phyloP scores from a whole-genome alignment of 140 eudicot species.

The Senecio squalidus region DNA sequence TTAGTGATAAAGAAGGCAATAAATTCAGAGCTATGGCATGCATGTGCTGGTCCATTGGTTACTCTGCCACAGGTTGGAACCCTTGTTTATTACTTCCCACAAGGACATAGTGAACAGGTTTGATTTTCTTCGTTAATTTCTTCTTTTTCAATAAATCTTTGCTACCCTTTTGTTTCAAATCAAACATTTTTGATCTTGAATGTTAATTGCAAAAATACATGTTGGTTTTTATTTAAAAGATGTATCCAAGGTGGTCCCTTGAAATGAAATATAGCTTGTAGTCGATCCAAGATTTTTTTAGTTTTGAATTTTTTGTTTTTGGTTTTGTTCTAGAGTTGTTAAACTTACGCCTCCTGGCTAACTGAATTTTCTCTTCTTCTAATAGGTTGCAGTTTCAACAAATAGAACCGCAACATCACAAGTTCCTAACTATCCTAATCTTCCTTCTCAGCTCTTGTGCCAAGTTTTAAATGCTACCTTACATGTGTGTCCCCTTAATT shows the following conservation, averaged over 20 bases:
- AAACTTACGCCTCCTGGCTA: background rate
- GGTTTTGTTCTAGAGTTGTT: background rate
- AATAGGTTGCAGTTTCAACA: constrained; percentile 95
- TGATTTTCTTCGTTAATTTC: constrained; percentile 15
- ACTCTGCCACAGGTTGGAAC: constrained; percentile 93
- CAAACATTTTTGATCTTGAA: constrained; percentile 3
- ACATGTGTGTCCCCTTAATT: constrained; percentile 51
- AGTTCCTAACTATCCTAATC: constrained; percentile 93
- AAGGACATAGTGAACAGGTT: constrained; percentile 99
- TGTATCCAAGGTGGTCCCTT: constrained; percentile 22
- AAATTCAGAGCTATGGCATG: constrained; percentile 97
- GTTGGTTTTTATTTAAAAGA: background rate
- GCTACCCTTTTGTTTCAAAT: constrained; percentile 5
- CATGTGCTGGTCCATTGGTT: constrained; percentile 98
- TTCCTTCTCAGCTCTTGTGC: constrained; percentile 86
- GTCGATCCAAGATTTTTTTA: constrained; percentile 7
- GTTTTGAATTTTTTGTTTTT: too few relatives aligned
- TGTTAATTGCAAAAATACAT: background rate
- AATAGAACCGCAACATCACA: constrained; percentile 91
- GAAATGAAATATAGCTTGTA: constrained; percentile 3
- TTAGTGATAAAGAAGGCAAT: constrained; percentile 46
- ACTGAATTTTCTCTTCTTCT: background rate
- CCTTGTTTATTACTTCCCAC: constrained; percentile 95
- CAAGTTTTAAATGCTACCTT: constrained; percentile 94
- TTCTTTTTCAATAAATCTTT: background rate